A percentile compares a stretch with the other conserved stretches of the same genome.
Conservation (phyloP, 1,284 basidiomycete genomes). For the Tilletiopsis washingtonensis region DNA sequence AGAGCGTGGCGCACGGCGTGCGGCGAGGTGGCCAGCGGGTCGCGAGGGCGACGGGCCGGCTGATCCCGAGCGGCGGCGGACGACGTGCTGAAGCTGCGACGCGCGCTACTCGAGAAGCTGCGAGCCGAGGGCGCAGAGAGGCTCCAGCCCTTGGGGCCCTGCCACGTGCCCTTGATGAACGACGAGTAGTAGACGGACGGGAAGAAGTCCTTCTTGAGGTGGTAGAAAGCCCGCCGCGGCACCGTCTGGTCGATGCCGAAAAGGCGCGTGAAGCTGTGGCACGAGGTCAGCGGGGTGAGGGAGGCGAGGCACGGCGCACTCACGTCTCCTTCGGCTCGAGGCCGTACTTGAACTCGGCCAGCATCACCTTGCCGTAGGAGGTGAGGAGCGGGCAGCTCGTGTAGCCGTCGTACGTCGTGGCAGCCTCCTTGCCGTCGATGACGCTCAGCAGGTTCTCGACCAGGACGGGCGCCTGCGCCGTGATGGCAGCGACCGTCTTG, state of each 20-base stretch:
- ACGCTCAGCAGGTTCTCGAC: slow-evolving; percentile 64
- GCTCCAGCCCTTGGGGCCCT: slow-evolving; percentile 31
- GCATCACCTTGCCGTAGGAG: slow-evolving; percentile 74
- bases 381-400: slow-evolving; percentile 53
- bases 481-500: slow-evolving; percentile 92
- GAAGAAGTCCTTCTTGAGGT: slow-evolving; percentile 87
- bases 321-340: slow-evolving; percentile 79
- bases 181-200: slow-evolving; percentile 78
- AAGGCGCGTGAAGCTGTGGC: slow-evolving; percentile 14
- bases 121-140: neutral
- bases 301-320: slow-evolving; percentile 30
- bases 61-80: slow-evolving; percentile 22
- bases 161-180: slow-evolving; percentile 60
- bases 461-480: slow-evolving; percentile 82
- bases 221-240: slow-evolving; percentile 66
- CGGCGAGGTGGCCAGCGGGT: slow-evolving; percentile 29
- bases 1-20: slow-evolving; percentile 30
- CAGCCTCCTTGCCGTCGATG: slow-evolving; percentile 19
- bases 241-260: slow-evolving; percentile 27
- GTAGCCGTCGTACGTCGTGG: slow-evolving; percentile 44
- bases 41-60: slow-evolving; percentile 37
- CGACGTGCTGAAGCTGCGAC: slow-evolving; percentile 21
- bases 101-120: neutral
- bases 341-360: slow-evolving; percentile 80
- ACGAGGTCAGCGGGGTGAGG: neutral